Evolutionary conservation across 805 yeast species (phyloP), one percentile per base, ranked within the genome.

Genomic region (Suhomyces canberraensis): DNA sequence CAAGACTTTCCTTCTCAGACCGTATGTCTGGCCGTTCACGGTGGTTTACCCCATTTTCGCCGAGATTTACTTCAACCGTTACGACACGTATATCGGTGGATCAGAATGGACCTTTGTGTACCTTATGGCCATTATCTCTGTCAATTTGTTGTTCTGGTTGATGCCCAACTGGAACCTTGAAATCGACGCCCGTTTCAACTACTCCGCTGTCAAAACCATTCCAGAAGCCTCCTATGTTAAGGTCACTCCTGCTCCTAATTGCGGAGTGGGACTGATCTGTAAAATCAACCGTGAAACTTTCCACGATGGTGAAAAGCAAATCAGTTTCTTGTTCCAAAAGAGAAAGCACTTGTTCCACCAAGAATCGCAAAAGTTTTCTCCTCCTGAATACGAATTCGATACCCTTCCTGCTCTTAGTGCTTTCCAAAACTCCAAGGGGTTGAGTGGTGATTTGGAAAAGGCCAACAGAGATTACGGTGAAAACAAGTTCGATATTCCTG

Each of bases 31-130:
- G 72, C 95, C 96, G 8, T 90, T 89, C 59, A 60, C 83, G 40
- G 71, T 83, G 31, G 61, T 87, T 30, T 91, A 91, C 56, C 95
- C 96, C 4, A 54, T 74, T 14, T 86, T 85, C 58, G 65, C 67
- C 36, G 78, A 84, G 51, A 58, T 86, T 26, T 91, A 85, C 58
- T 51, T 60, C 41, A 64, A 66, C 42, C 77, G 81, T 39, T 91
- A 91, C 60, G 98, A 91, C 40, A 69, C 64, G 40, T 86, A 86
- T 56, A 84, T 91, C 52, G 84, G 75, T 30, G 96, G 96, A 17
- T 75, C 83, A 31, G 98, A 91, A 64, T 93, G 98, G 98, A 93
- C 98, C 0, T 87, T 86, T 59, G 93, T 91, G 25, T 90, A 78
- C 53, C 67, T 88, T 16, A 83, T 95, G 42, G 60, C 89, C 4